Percentiles rank a stretch among this genome's conserved stretches.
These are phyloP conservation scores for Trametes elegans DNA, from an alignment of 768 basidiomycete species.

Conservation along the genomic window DNA sequence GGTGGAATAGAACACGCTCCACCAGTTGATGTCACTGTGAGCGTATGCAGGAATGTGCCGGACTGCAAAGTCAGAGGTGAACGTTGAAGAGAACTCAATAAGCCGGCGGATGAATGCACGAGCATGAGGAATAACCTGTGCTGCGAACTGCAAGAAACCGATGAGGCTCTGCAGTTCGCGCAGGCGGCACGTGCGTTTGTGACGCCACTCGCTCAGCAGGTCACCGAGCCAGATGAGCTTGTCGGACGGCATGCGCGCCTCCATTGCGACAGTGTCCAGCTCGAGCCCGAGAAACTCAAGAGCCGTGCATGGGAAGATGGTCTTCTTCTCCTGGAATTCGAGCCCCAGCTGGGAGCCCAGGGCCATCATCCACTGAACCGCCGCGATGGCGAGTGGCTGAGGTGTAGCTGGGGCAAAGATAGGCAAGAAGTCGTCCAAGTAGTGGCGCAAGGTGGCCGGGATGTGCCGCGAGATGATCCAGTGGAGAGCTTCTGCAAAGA, in stretches of 20 bases:
- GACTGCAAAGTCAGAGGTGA: conserved; percentile 20
- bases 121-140: conserved; percentile 34
- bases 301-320: conserved; percentile 8
- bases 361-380: conserved; percentile 32
- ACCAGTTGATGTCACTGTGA: conserved; percentile 33
- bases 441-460: conserved; percentile 32
- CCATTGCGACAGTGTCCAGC: conserved; percentile 27
- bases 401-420: not conserved
- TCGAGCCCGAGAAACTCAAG: conserved; percentile 20
- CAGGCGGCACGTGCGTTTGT: conserved; percentile 20
- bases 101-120: conserved; percentile 31
- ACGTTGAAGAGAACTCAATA: conserved; percentile 30
- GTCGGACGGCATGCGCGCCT: conserved; percentile 33
- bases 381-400: conserved; percentile 8
- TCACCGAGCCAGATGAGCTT: conserved; percentile 30
- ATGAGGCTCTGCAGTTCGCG: conserved; percentile 32
- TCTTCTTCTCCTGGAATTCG: conserved; percentile 31
- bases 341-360: conserved; percentile 32
- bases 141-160: conserved; percentile 35
- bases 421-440: conserved; percentile 37
- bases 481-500: conserved; percentile 40
- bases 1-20: conserved; percentile 23
- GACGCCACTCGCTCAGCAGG: conserved; percentile 27
- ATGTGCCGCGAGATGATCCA: conserved; percentile 39
- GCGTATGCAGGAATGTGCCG: conserved; percentile 27